These are phyloP conservation scores for Leucosporidium creatinivorum DNA, from an alignment of 768 basidiomycete species.

Conservation along the genomic window DNA sequence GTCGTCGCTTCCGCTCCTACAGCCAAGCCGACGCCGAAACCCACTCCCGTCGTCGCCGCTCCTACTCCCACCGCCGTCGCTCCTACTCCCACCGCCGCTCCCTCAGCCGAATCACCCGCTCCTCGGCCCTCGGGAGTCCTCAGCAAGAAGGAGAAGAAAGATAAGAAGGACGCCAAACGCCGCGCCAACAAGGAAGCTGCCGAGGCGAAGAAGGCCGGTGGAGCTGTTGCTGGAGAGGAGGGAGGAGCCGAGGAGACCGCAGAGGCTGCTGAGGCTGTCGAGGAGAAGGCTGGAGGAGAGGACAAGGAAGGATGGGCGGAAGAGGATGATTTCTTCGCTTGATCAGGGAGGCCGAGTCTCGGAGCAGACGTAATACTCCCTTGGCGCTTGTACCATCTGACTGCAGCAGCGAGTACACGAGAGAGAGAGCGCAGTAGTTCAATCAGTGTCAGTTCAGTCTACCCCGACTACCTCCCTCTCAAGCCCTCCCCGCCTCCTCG, in stretches of 20 bases:
- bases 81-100: constrained; percentile 3
- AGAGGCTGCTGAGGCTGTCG: background rate
- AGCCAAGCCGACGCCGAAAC: background rate
- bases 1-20: background rate
- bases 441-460: no score
- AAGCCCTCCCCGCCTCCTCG: no score
- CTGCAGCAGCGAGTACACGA: no score
- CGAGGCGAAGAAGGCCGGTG: background rate
- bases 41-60: background rate
- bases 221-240: background rate
- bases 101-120: background rate
- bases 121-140: background rate
- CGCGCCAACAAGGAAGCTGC: background rate
- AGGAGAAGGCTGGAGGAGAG: no score
- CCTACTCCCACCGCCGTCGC: background rate
- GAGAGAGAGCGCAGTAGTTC: no score
- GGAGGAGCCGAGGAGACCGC: background rate
- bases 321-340: constrained; percentile 31
- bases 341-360: background rate
- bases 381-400: no score
- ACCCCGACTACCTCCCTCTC: no score
- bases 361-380: no score
- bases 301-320: background rate
- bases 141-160: background rate
- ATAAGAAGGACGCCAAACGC: constrained; percentile 1